Evolutionary conservation across 805 yeast genomes (phyloP).

Genomic region (Maudiozyma turicensis): DNA sequence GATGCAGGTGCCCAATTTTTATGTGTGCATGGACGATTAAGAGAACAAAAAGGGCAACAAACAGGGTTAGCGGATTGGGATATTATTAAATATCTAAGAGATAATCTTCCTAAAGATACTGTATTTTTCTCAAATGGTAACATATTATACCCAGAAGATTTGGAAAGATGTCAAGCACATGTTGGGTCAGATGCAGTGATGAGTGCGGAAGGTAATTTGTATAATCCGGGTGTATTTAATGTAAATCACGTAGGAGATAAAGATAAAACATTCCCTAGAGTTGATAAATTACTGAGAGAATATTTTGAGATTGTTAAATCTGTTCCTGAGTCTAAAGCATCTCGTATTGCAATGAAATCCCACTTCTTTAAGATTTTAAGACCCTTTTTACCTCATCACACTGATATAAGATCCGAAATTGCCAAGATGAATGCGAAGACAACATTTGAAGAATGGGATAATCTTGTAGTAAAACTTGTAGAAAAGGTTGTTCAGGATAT

Average conservation of each 20-base stretch:
- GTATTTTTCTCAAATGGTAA: slow-evolving; percentile 94
- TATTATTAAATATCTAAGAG: slow-evolving; percentile 60
- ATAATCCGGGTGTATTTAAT: slow-evolving; percentile 82
- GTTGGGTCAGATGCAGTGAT: slow-evolving; percentile 82
- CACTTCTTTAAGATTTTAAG: slow-evolving; percentile 82
- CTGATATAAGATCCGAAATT: slow-evolving; percentile 66
- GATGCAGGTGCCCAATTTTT: slow-evolving; percentile 92
- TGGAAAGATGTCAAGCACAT: slow-evolving; percentile 53
- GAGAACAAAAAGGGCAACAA: slow-evolving; percentile 95
- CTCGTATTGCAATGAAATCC: slow-evolving; percentile 77
- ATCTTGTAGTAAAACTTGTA: slow-evolving; percentile 47
- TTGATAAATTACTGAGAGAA: slow-evolving; percentile 73
- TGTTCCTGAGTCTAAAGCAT: slow-evolving; percentile 42
- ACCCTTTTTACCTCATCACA: slow-evolving; percentile 67
- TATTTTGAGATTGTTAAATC: slow-evolving; percentile 73
- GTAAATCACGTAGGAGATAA: slow-evolving; percentile 32
- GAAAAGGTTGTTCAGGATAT: slow-evolving; percentile 57
- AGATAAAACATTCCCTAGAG: slow-evolving; percentile 72
- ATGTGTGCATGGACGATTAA: slow-evolving; percentile 89
- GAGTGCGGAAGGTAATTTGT: slow-evolving; percentile 94
- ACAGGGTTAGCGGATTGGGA: slow-evolving; percentile 96
- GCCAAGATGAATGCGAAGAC: slow-evolving; percentile 43
- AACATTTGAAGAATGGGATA: slow-evolving; percentile 41
- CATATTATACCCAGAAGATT: slow-evolving; percentile 79
- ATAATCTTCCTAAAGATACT: slow-evolving; percentile 65